These are phyloP conservation scores for Elongisporangium undulatum DNA, from an alignment of 352 stramenopile genomes.

Conservation along the genomic window DNA sequence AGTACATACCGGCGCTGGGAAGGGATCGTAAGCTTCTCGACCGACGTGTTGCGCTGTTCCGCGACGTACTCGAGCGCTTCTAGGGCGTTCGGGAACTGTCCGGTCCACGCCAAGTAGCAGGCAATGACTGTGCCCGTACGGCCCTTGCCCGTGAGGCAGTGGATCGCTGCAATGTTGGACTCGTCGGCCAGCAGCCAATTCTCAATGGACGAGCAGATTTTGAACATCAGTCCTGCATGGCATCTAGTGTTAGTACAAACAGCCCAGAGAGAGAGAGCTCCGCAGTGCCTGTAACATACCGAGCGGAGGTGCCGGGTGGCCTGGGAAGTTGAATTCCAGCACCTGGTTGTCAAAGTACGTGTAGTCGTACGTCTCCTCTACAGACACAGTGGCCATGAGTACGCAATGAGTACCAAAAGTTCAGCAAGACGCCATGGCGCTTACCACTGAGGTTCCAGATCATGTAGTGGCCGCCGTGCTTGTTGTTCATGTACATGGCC, in stretches of 20 bases:
- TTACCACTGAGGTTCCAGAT: conserved; percentile 96
- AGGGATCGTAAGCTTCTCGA: conserved; percentile 95
- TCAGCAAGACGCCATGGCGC: conserved; percentile 1
- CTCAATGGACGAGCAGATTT: conserved; percentile 97
- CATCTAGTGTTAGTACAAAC: background rate
- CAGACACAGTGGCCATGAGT: background rate
- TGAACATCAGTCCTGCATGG: conserved; percentile 88
- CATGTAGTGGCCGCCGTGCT: conserved; percentile 95
- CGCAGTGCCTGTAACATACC: conserved; percentile 21
- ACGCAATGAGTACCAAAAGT: background rate
- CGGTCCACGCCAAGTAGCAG: conserved; percentile 96
- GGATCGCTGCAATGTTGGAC: conserved; percentile 94
- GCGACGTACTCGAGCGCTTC: conserved; percentile 93
- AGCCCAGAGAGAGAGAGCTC: background rate
- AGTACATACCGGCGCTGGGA: conserved; percentile 86
- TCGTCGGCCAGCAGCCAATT: conserved; percentile 95
- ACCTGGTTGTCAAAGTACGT: conserved; percentile 94
- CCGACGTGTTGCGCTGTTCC: conserved; percentile 73
- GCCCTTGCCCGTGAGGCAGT: conserved; percentile 96
- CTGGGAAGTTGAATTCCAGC: conserved; percentile 96
- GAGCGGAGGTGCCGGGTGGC: conserved; percentile 94
- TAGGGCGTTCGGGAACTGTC: conserved; percentile 89
- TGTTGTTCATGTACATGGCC: conserved; percentile 91
- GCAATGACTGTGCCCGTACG: conserved; percentile 93
- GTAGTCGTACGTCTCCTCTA: conserved; percentile 96